Evolutionary conservation across 257 asterid genomes (phyloP), one percentile per base, ranked within the genome.

Genomic region (Nicotiana knightiana): DNA sequence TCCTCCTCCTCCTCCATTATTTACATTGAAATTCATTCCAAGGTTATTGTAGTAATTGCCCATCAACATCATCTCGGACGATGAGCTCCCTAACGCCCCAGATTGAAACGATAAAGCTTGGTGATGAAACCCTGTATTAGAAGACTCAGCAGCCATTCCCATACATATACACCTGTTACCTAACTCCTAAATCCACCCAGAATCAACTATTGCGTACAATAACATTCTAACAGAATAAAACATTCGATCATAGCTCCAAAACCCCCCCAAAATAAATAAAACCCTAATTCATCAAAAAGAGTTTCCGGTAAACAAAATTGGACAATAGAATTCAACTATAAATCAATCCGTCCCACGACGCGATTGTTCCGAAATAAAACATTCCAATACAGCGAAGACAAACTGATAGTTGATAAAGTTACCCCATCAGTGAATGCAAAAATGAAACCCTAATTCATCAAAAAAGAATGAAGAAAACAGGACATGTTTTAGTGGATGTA

Each of bases 141-240:
- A 88, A 43, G 93, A 88, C 46, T 92, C 93, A 48, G 92, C 89
- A 64, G 96, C 91, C 98, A 91, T 92, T 85, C 62, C 80, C 81
- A 73, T 73, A 73, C 39, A 73, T 73, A 13, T 48, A 73, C 57
- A 11, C 39, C 62, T 43, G 26, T 21, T n/a, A 70, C 58, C 58
- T 70, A 70, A 70, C 21, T 70, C 35, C 57, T 43, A 39, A 39
- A 21, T 70, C 33, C 57, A 70, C 77, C 5, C 57, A 70, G 8
- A 70, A 70, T 43, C 35, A 10, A 70, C 58, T 18, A 26, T 5
- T 5, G 10, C 30, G 0, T 68, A 68, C 55, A 68, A 68, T 17
- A 37, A 68, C 77, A 37, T 68, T 16, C 11, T 68, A 68, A 39
- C 77, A 43, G 7, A n/a, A 70, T 1, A 43, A 39, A 24, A 16